Base-by-base conservation (phyloP, 2,329 filamentous ascomycete genomes). In the Beauveria bassiana region DNA sequence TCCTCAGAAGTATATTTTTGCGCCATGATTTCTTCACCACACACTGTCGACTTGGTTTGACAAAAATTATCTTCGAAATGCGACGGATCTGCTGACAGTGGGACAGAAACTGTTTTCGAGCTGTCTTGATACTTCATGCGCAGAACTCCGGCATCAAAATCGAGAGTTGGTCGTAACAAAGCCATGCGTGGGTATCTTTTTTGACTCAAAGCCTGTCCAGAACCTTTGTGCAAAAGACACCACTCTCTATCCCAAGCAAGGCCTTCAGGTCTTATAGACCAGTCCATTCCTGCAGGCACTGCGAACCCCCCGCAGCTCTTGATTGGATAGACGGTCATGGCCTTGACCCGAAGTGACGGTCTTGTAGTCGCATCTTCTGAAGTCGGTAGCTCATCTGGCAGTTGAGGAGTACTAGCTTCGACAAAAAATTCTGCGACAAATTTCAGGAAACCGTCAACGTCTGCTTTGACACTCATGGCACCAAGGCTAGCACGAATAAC, bases 241-340 rank as follows among this genome's bases (percentile, higher is more conserved):
- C 95, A 99, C 77, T 98, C 93, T 64, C 95, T 83, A 72, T 99
- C 95, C 92, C 93, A 98, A 9, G 87, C 89, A 2, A 99, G 79
- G 0, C 95, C 95, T 75, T 97, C 92, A 8, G 83, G 79, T 61
- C 83, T 85, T 22, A 98, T 81, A 67, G 90, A 86, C 95, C 95
- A 99, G 16, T 79, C 70, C 8, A 76, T 77, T 2, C 78, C 81
- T 0, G 75, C 64, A 1, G 91, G 88, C 34, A 98, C 79, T 42
- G 78, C 78, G 71, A 89, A 96, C 0, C 90, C 90, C 18, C 86
- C 90, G 68, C 95, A 98, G 71, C 92, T 96, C 74, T 99, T 99
- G 70, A 99, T 93, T 0, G 95, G 95, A 69, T 92, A 99, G 1
- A 98, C 83, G 1, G 81, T 85, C 18, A 93, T 81, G 59, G 79